phyloP scores from a whole-genome alignment of 2,329 filamentous ascomycete species.

The Tolypocladium nubicola region DNA sequence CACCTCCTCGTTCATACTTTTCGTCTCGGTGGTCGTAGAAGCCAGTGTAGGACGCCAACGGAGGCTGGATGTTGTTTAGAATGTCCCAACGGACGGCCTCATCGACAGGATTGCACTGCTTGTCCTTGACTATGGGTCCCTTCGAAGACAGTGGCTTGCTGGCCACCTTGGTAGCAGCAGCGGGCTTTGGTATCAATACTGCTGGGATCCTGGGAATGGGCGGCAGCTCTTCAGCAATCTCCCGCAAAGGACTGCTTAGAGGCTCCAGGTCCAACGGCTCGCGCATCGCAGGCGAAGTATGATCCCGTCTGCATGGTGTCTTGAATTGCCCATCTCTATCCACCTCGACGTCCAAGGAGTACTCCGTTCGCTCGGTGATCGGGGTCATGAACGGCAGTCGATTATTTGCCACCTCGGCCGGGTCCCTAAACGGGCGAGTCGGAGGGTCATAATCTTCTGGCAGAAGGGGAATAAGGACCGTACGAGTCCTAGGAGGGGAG shows the following conservation, averaged over 20 bases:
- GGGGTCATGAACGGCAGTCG: conserved; percentile 97
- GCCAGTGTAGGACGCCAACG: conserved; percentile 63
- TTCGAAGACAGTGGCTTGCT: conserved; percentile 37
- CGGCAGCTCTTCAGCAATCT: conserved; percentile 44
- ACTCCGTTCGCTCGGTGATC: conserved; percentile 91
- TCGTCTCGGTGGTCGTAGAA: conserved; percentile 64
- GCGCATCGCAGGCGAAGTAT: conserved; percentile 11
- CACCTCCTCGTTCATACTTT: conserved; percentile 54
- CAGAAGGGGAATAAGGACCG: conserved; percentile 65
- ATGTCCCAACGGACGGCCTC: conserved; percentile 65
- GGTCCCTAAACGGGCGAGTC: conserved; percentile 70
- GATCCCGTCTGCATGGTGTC: conserved; percentile 58
- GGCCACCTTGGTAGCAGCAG: conserved; percentile 20
- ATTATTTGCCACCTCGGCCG: conserved; percentile 72
- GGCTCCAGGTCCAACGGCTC: conserved; percentile 28
- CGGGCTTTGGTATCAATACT: conserved; percentile 34
- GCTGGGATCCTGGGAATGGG: conserved; percentile 39
- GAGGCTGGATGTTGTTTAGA: conserved; percentile 60
- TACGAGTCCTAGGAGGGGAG: conserved; percentile 44
- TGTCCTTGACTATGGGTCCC: conserved; percentile 69
- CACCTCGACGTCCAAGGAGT: conserved; percentile 61
- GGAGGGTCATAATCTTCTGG: conserved; percentile 81
- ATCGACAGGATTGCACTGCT: conserved; percentile 83
- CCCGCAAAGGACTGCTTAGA: conserved; percentile 63
- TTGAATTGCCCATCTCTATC: conserved; percentile 55